Evolutionary conservation across 2,329 filamentous ascomycete species (phyloP), one percentile per base, ranked within the genome.

Genomic region (Aspergillus tamarii): DNA sequence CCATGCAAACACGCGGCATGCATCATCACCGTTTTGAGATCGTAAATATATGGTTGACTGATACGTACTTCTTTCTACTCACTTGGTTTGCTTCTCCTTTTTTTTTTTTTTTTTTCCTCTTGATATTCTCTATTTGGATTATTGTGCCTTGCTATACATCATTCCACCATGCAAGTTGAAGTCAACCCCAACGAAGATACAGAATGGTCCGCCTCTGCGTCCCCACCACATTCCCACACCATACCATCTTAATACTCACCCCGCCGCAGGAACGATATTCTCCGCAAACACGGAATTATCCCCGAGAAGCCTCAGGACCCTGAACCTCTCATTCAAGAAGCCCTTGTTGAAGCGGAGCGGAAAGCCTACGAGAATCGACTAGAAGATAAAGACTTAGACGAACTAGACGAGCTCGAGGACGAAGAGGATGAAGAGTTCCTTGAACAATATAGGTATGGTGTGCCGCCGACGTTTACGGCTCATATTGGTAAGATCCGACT

Each of bases 281-380:
- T 99, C 63, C 92, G 95, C 71, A 96, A 96, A 79, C 93, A 99
- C 83, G 93, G 93, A 69, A 85, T 99, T 69, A 98, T 99, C 66
- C 95, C 95, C n/a, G 94, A 98, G 77, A 98, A 97, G 77, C 93
- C 94, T 0, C 93, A 94, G 3, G 97, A 94, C 53, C 95, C 95
- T 2, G 97, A 95, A 2, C 93, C 94, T 8, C 90, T 97, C 82
- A 97, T 99, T 72, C 91, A 99, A 81, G 94, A 98, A 83, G 95
- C 95, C 4, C 87, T 99, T 54, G 79, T 90, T 23, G 92, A 97
- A 81, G 95, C 92, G 14, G 88, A 91, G 63, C 84, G 89, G 71
- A 84, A 96, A 66, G 94, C 94, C 32, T 89, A 98, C 73, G 94
- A 97, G 76, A 97, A 97, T 77, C 85, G 95, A 59, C 83, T 99